These are phyloP conservation scores for Liriodendron chinense DNA, from an alignment of 164 flowering plant species.

Conservation along the genomic window DNA sequence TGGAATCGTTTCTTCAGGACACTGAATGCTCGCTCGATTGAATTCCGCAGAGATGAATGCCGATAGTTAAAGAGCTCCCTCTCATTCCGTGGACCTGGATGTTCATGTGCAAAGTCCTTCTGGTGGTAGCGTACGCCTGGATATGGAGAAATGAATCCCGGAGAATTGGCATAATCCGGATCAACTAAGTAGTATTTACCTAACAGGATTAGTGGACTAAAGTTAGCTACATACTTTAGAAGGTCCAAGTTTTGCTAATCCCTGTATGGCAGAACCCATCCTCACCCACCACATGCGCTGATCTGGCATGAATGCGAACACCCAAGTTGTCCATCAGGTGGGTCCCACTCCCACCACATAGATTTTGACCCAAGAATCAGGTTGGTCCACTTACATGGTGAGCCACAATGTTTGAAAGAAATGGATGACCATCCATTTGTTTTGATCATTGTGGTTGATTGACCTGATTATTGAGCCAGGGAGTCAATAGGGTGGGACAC, in stretches of 20 bases:
- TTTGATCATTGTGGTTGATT: too few relatives aligned
- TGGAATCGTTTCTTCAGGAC: slow-evolving; percentile 5
- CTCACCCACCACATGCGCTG: neutral
- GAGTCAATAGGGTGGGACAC: neutral
- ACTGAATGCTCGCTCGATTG: neutral
- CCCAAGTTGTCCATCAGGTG: neutral
- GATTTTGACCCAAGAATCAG: neutral
- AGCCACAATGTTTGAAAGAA: neutral
- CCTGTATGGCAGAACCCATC: neutral
- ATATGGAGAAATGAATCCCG: slow-evolving; percentile 1
- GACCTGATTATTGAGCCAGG: neutral
- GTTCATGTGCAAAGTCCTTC: neutral
- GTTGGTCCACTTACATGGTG: neutral
- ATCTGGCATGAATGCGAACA: neutral
- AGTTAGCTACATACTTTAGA: neutral
- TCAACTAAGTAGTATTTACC: slow-evolving; percentile 5
- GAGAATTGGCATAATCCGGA: neutral
- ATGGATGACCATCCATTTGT: neutral
- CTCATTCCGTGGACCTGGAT: neutral
- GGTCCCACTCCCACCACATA: neutral
- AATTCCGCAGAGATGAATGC: neutral
- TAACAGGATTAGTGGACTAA: neutral
- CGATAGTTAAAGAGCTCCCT: neutral
- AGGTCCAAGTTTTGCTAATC: neutral
- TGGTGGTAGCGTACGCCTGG: neutral